phyloP scores from a whole-genome alignment of 306 rosid genomes.

The Prunus dulcis region DNA sequence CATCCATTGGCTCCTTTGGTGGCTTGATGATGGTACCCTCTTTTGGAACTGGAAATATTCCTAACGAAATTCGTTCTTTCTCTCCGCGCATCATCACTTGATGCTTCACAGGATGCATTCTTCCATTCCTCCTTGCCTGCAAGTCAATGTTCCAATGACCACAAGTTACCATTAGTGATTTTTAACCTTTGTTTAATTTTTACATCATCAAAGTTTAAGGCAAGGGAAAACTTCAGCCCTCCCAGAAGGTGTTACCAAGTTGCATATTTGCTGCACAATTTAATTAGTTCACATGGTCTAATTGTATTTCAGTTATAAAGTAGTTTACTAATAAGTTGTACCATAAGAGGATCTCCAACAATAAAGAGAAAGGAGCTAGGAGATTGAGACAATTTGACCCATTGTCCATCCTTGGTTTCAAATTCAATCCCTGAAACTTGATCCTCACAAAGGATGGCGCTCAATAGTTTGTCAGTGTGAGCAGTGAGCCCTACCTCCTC shows the following conservation, averaged over 20 bases:
- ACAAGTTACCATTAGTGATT: neutral
- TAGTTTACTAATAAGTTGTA: neutral
- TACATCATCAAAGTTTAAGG: neutral
- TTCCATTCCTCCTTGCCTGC: constrained; percentile 28
- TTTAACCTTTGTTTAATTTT: neutral
- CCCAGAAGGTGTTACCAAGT: too few relatives aligned
- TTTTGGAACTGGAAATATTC: constrained; percentile 6
- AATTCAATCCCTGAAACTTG: constrained; percentile 17
- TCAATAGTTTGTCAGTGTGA: constrained; percentile 8
- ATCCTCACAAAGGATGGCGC: constrained; percentile 20
- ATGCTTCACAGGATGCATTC: constrained; percentile 13
- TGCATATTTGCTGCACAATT: too few relatives aligned
- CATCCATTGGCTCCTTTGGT: constrained; percentile 9
- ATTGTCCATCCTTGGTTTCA: constrained; percentile 24
- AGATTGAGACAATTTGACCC: constrained; percentile 13
- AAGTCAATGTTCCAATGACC: neutral
- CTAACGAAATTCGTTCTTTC: constrained; percentile 8
- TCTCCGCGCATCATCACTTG: constrained; percentile 9
- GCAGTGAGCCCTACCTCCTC: neutral
- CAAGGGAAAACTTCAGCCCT: neutral
- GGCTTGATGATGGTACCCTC: constrained; percentile 12
- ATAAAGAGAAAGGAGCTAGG: constrained; percentile 13
- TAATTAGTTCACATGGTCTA: neutral
- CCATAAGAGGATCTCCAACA: constrained; percentile 21
- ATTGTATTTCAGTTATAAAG: neutral